phyloP scores from a whole-genome alignment of 2,329 filamentous ascomycete genomes.

The Sarocladium brachiariae region DNA sequence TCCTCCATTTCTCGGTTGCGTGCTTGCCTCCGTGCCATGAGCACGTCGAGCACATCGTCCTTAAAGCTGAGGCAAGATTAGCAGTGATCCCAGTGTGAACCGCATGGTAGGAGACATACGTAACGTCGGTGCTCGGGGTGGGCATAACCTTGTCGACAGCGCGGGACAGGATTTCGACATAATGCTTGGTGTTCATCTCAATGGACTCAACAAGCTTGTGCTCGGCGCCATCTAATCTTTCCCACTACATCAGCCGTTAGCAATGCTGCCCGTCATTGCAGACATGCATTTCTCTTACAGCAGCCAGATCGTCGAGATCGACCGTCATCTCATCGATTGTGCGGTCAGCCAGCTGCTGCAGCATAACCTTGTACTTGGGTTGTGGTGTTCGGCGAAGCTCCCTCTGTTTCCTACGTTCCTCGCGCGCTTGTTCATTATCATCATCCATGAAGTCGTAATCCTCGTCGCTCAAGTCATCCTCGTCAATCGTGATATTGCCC shows the following conservation, averaged over 20 bases:
- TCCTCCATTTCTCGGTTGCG: conserved; percentile 72
- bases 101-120: conserved; percentile 39
- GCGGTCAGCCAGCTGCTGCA: conserved; percentile 83
- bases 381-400: conserved; percentile 51
- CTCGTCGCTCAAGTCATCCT: conserved; percentile 70
- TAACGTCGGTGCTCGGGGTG: conserved; percentile 67
- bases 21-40: conserved; percentile 85
- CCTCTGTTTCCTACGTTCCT: conserved; percentile 42
- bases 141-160: conserved; percentile 87
- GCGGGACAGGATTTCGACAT: conserved; percentile 83
- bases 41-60: conserved; percentile 92
- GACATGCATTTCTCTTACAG: conserved; percentile 43
- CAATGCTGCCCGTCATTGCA: neutral
- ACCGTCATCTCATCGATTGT: conserved; percentile 70
- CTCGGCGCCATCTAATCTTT: conserved; percentile 61
- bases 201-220: conserved; percentile 71
- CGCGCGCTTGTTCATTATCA: conserved; percentile 45
- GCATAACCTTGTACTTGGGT: conserved; percentile 79
- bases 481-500: conserved; percentile 77
- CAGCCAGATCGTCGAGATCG: conserved; percentile 79
- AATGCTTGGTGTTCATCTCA: conserved; percentile 87
- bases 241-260: conserved; percentile 51
- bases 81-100: neutral
- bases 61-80: conserved; percentile 60
- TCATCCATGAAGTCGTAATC: conserved; percentile 93